phyloP scores from a whole-genome alignment of 257 asterid species.

The Petunia secreta region DNA sequence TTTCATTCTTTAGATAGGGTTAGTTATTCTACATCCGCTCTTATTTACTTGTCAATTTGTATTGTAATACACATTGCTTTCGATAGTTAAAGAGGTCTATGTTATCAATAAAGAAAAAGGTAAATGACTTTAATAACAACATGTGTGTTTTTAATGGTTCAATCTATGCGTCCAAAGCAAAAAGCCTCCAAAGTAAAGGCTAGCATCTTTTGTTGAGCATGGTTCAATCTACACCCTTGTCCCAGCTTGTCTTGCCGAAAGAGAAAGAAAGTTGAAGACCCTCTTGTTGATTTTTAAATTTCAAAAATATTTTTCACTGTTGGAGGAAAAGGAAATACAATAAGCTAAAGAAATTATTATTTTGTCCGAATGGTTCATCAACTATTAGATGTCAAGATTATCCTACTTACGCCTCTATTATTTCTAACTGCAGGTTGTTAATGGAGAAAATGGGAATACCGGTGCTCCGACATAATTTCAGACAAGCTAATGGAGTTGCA shows the following conservation, averaged over 20 bases:
- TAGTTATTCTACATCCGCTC: no score
- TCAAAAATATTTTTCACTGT: background rate
- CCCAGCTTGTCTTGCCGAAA: slow-evolving; percentile 23
- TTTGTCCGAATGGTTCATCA: background rate
- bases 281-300: background rate
- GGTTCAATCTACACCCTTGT: no score
- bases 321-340: slow-evolving; percentile 19
- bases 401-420: no score
- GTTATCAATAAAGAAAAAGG: no score
- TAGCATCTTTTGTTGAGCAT: background rate
- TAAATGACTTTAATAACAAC: background rate
- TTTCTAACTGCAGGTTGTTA: no score
- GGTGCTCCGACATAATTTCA: no score
- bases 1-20: no score
- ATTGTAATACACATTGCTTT: no score
- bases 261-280: background rate
- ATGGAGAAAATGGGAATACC: no score
- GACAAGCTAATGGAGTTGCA: no score
- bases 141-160: background rate
- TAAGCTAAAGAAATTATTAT: background rate
- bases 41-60: no score
- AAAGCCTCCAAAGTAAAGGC: slow-evolving; percentile 13
- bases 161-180: background rate
- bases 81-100: no score
- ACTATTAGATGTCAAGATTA: background rate